phyloP scores from a whole-genome alignment of 805 yeast species.

The Barnettozyma botsteinii region DNA sequence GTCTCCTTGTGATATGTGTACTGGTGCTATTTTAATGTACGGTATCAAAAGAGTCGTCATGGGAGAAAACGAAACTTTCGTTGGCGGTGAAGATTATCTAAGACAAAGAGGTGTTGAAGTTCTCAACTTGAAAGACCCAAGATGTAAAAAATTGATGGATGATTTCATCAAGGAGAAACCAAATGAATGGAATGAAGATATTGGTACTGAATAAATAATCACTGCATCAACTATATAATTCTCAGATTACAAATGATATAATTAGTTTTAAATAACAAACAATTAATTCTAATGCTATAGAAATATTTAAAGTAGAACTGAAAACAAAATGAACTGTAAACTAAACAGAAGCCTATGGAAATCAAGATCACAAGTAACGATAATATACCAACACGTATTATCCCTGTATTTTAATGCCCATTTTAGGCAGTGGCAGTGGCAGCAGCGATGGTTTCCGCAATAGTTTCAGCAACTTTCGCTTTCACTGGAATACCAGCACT shows the following conservation, averaged over 20 bases:
- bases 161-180: constrained; percentile 75
- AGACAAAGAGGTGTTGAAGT: constrained; percentile 63
- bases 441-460: constrained; percentile 17
- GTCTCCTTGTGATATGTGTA: constrained; percentile 93
- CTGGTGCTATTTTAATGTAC: constrained; percentile 87
- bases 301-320: background rate
- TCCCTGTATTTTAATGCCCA: no score
- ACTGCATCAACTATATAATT: background rate
- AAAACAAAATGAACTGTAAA: no score
- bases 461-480: constrained; percentile 21
- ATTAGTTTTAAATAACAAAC: background rate
- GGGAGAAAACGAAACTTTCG: constrained; percentile 81
- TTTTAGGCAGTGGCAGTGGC: constrained; percentile 11
- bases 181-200: constrained; percentile 77
- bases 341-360: no score
- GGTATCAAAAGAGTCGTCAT: constrained; percentile 82
- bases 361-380: no score
- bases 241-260: no score
- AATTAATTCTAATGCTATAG: background rate
- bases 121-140: constrained; percentile 50
- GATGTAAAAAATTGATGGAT: constrained; percentile 68
- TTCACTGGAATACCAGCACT: constrained; percentile 27
- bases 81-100: constrained; percentile 80
- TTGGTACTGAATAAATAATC: constrained; percentile 40
- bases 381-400: no score